phyloP scores from a whole-genome alignment of 2,329 filamentous ascomycete genomes.

The Aspergillus novofumigatus region DNA sequence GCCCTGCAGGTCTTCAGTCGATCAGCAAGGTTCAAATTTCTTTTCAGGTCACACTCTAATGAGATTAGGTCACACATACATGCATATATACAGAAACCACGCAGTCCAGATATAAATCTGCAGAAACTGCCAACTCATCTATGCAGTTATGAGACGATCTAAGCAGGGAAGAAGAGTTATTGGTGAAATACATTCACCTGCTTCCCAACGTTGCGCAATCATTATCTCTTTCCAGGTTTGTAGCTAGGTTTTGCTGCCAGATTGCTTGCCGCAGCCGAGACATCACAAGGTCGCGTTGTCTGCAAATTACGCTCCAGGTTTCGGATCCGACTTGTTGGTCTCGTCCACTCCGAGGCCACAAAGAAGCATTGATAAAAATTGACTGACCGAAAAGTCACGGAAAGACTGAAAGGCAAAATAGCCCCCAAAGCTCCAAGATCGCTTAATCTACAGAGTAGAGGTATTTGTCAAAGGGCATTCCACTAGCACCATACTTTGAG shows the following conservation, averaged over 20 bases:
- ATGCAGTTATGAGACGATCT: slow-evolving; percentile 14
- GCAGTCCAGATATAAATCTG: slow-evolving; percentile 19
- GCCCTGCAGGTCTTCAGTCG: not conserved
- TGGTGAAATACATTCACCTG: not conserved
- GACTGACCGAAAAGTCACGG: not conserved
- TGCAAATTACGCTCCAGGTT: not conserved
- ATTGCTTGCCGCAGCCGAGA: not conserved
- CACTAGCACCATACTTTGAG: not conserved
- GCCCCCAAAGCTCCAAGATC: not conserved
- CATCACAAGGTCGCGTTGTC: not conserved
- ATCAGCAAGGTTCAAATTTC: not conserved
- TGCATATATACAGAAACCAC: slow-evolving; percentile 4
- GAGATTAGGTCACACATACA: not conserved
- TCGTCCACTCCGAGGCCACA: too few relatives aligned
- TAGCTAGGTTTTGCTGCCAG: not conserved
- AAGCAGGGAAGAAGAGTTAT: too few relatives aligned
- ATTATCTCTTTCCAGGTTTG: not conserved
- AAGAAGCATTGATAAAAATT: not conserved
- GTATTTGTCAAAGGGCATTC: not conserved
- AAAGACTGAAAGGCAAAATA: not conserved
- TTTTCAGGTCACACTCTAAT: not conserved
- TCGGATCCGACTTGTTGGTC: not conserved
- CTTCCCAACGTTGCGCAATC: not conserved
- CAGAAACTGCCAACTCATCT: slow-evolving; percentile 26
- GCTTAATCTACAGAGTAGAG: not conserved